Base-by-base conservation (phyloP, 2,329 filamentous ascomycete species). In the Ustilaginoidea virens region DNA sequence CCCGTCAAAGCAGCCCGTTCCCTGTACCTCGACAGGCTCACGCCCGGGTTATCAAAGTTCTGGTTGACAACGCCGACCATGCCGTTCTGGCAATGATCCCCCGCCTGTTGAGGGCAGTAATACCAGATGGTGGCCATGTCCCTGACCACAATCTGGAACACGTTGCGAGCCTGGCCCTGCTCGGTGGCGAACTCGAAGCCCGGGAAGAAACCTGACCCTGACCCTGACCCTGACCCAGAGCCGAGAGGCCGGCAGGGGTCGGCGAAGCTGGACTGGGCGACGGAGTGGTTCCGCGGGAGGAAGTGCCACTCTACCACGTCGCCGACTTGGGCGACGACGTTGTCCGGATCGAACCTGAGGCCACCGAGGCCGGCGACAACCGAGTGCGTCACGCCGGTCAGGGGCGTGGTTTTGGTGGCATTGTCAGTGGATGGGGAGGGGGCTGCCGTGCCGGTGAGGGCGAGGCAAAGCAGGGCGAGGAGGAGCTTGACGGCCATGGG, bases 241-340 rank as follows among this genome's bases (percentile, higher is more conserved):
- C 43, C 41, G 8, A 55, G 45, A 2, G 60, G 60, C 32, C 45
- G 10, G 48, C 61, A 65, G 14, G 58, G 58, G 25, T 49, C 37
- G 29, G 36, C 51, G 35, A 62, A 62, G 42, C 42, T 50, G 21
- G 56, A 56, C 43, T 60, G 48, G 2, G 40, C 53, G 23, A 70
- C 51, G 12, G 56, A 58, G 55, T 69, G 66, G 49, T 62, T 66
- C 33, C 39, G 43, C 7, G 65, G 57, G 36, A 58, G 59, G 53
- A 63, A 71, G 41, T 64, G 60, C 52, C 61, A 72, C 49, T 70
- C 63, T 33, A 72, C 44, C 4, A 62, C 37, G 34, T 67, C 62
- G 33, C 65, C 66, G 6, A 57, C 33, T 8, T 51, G 45, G 12
- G 66, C 67, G 3, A 54, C 55, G 23, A 68, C 49, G 36, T 56